Evolutionary conservation across 2,329 filamentous ascomycete genomes (phyloP), one percentile per base, ranked within the genome.

Genomic region (Zymoseptoria passerinii): DNA sequence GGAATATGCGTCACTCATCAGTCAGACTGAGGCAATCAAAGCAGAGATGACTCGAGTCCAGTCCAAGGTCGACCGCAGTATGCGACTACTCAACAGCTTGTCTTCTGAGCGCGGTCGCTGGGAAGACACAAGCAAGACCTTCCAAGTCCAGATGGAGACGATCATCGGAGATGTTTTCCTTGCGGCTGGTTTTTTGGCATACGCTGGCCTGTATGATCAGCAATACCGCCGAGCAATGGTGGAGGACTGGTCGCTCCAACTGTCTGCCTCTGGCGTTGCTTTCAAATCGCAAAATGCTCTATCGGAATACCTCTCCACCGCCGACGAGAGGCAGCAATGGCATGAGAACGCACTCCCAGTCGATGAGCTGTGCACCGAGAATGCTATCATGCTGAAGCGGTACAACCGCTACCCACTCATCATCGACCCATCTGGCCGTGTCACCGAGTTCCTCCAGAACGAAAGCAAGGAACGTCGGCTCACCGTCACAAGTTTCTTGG

Each of bases 321-420:
- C 95, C 4, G 95, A 99, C 72, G 92, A 99, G 77, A 85, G 94
- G 63, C 81, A 99, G 35, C 84, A 88, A 63, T 99, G 94, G 94
- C 95, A 99, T 77, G 88, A 92, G 68, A 90, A 99, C 71, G 87
- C 87, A 16, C 78, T 99, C 53, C 94, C 95, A 1, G 92, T 96
- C 4, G 94, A 99, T 72, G 94, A 99, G 71, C 83, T 99, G 48
- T 99, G 94, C 80, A 99, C 94, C 0, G 94, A 99, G 75, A 99
- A 99, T 70, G 94, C 95, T 50, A 96, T 99, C 70, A 88, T 99
- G 65, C 83, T 99, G 61, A 91, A 97, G 79, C 87, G 94, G 59
- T 99, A 96, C 85, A 99, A 99, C 78, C 85, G 94, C 63, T 99
- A 99, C 73, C 94, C 95, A 50, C 83, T 99, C 61, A 97, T 99